Evolutionary conservation across 768 basidiomycete species (phyloP), one percentile per base, ranked within the genome.

Genomic region (Suillus ampliporus): DNA sequence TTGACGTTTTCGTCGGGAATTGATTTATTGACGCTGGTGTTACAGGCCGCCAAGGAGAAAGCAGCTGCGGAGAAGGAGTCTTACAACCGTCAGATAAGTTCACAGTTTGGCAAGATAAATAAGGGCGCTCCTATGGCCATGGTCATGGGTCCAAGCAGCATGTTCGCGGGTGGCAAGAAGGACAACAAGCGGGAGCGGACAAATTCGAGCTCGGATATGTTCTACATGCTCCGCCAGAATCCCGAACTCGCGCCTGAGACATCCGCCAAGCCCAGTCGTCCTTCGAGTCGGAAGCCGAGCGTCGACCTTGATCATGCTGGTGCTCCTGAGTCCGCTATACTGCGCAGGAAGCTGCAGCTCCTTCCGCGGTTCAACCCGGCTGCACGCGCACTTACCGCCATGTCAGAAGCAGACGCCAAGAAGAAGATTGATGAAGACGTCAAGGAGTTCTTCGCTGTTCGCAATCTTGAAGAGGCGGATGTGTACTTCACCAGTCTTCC

Each of bases 31-130:
- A 65, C 11, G 65, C 38, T 46, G 38, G 52, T 58, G 44, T 34
- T n/a, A 13, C 68, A 95, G 88, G 91, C 87, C 68, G 92, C 91
- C 31, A 93, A 91, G 77, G 92, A 95, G 76, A 90, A 91, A 74
- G 87, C 88, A 43, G 81, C 81, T 28, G 81, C 80, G 21, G 88
- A 84, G 72, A 90, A 82, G 71, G 87, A 87, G 74, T 81, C 78
- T 34, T 83, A 78, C 67, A 82, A 84, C 38, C 85, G 89, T 3
- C 85, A 84, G 53, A 80, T 88, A 59, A 89, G 85, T 54, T 89
- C 90, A 43, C 85, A 90, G 64, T 96, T 97, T 68, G 94, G 95
- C 67, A 94, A 95, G 82, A 91, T 97, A 73, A 88, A 79, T 72
- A 86, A 84, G 78, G 84, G 86, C 38, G 79, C 84, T 8, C 81